Percentiles rank a stretch among this genome's conserved stretches.
phyloP scores from a whole-genome alignment of 441 rosid species.

The Gossypium aridum region DNA sequence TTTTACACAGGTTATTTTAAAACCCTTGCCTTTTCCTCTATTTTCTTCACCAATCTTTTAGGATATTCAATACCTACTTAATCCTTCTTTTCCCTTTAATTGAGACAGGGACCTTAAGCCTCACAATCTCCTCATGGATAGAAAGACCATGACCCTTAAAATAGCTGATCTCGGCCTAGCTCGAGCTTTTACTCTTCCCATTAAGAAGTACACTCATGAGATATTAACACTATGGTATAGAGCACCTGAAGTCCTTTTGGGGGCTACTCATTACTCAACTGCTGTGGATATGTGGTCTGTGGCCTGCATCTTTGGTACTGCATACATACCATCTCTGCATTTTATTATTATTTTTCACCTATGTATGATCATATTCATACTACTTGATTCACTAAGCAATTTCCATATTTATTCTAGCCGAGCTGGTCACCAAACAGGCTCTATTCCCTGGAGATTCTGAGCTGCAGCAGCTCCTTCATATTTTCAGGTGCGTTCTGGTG shows the following conservation, averaged over 20 bases:
- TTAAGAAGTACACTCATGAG: conserved; percentile 95
- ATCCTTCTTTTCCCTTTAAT: not conserved
- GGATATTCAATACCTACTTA: not conserved
- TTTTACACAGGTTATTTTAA: conserved; percentile 67
- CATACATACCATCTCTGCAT: not conserved
- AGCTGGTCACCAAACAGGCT: conserved; percentile 79
- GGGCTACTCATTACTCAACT: conserved; percentile 95
- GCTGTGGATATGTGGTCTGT: conserved; percentile 99
- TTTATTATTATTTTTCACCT: not conserved
- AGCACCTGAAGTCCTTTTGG: conserved; percentile 94
- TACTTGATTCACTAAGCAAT: not conserved
- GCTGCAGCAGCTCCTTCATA: conserved; percentile 92
- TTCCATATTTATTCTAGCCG: conserved; percentile 37
- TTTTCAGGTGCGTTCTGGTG: conserved; percentile 50
- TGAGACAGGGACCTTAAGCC: conserved; percentile 85
- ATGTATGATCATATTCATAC: not conserved
- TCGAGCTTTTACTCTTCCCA: conserved; percentile 81
- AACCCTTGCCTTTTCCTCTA: not conserved
- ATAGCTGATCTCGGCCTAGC: conserved; percentile 98
- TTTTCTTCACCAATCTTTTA: not conserved
- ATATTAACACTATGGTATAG: conserved; percentile 95
- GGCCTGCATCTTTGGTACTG: conserved; percentile 82
- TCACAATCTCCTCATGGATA: conserved; percentile 88
- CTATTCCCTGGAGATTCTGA: conserved; percentile 98
- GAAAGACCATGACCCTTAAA: conserved; percentile 68